Evolutionary conservation across 768 basidiomycete species (phyloP).

Genomic region (Phanerochaete sordida): DNA sequence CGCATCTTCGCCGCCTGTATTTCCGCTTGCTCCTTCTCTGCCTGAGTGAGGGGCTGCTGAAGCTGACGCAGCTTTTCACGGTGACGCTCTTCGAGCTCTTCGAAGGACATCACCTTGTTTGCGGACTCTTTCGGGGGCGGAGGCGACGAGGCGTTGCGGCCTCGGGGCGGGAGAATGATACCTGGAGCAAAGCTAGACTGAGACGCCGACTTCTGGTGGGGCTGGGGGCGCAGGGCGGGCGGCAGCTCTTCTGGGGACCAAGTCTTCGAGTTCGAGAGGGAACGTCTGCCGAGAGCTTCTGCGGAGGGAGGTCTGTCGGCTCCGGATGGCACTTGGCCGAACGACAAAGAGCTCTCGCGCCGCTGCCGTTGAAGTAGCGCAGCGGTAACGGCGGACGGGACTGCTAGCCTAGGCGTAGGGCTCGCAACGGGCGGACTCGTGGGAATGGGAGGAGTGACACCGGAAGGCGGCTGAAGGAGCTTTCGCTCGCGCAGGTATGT

Average conservation of each 20-base stretch:
- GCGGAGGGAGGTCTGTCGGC: not conserved
- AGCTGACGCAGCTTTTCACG: slow-evolving; percentile 78
- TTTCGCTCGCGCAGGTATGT: slow-evolving; percentile 81
- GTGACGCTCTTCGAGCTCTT: slow-evolving; percentile 84
- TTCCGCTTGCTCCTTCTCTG: slow-evolving; percentile 73
- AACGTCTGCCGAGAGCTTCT: not conserved
- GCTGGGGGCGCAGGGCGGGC: slow-evolving; percentile 20
- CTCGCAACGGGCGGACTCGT: slow-evolving; percentile 42
- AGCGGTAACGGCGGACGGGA: slow-evolving; percentile 71
- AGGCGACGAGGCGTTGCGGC: slow-evolving; percentile 27
- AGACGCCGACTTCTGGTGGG: slow-evolving; percentile 21
- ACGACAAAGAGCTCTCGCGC: slow-evolving; percentile 65
- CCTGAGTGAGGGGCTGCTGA: slow-evolving; percentile 81
- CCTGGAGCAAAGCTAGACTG: slow-evolving; percentile 36
- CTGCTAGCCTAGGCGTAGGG: slow-evolving; percentile 43
- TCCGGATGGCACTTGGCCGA: slow-evolving; percentile 13
- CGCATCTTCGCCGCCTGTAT: slow-evolving; percentile 70
- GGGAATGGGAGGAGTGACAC: slow-evolving; percentile 74
- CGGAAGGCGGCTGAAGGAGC: slow-evolving; percentile 78
- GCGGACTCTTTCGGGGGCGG: slow-evolving; percentile 44
- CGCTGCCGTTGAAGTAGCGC: slow-evolving; percentile 69
- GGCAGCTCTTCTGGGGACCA: slow-evolving; percentile 43
- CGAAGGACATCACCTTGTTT: slow-evolving; percentile 71
- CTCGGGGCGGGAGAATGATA: slow-evolving; percentile 44
- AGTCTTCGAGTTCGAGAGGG: not conserved